Base-by-base conservation (phyloP, 768 basidiomycete genomes). In the Cystobasidium tubakii region DNA sequence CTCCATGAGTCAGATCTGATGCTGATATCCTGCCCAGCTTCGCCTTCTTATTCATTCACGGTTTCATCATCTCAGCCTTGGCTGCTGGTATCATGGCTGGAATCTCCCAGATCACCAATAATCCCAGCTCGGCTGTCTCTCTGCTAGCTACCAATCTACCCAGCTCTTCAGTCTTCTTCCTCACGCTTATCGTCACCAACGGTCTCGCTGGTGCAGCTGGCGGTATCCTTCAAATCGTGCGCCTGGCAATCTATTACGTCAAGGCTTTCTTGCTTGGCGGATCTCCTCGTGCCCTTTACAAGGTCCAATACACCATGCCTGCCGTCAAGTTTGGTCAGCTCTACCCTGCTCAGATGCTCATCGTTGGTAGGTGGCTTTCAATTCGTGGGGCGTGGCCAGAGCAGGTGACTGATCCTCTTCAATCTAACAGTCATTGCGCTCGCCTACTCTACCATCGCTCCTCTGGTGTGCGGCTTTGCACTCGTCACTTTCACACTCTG, bases 31-130 rank as follows among this genome's bases (percentile, higher is more conserved):
- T 25, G 1, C 23, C 12, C 29, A 60, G 57, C 0, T 90, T 90
- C n/a, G 92, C 86, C 62, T 93, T 93, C 85, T 92, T 93, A 87
- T 62, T 77, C 25, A 82, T 96, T 90, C 90, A 98, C 82, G 91
- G 91, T 1, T 99, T 98, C 87, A 83, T 98, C 54, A 86, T 98
- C 62, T 46, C 62, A 36, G 66, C 75, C 9, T 25, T 63, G 36
- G 85, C 87, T 39, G 89, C 91, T 1, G 95, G 95, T 67, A 85
- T 99, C 76, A 84, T 92, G 71, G 84, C 88, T 1, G 85, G 76
- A 82, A 92, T 71, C 91, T 90, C 12, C 1, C 34, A 75, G 21
- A 66, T 75, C 62, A 81, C 87, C 25, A 81, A 88, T 66, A 86
- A 90, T 81, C 92, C 92, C 0, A 82, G 84, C 0, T 87, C 86